phyloP scores from a whole-genome alignment of 768 basidiomycete species.

The Exidia glandulosa region DNA sequence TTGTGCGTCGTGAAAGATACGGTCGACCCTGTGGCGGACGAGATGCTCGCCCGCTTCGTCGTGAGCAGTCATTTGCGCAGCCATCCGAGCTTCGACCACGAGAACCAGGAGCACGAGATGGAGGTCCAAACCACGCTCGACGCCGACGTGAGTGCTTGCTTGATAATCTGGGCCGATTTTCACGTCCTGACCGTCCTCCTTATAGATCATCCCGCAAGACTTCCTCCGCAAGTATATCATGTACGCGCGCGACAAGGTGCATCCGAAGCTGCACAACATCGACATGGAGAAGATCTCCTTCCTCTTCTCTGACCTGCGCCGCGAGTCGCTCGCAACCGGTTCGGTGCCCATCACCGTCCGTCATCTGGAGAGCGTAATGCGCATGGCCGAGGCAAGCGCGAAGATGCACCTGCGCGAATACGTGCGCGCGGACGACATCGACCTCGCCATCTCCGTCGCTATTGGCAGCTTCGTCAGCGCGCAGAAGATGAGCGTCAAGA shows the following conservation, averaged over 20 bases:
- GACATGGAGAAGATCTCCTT: slow-evolving; percentile 91
- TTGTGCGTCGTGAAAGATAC: slow-evolving; percentile 96
- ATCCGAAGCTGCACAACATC: slow-evolving; percentile 86
- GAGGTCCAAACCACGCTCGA: slow-evolving; percentile 82
- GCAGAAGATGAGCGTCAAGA: slow-evolving; percentile 98
- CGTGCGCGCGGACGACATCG: slow-evolving; percentile 91
- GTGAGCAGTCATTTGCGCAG: slow-evolving; percentile 91
- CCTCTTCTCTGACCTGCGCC: slow-evolving; percentile 90
- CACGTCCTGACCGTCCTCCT: not conserved
- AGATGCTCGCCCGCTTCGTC: slow-evolving; percentile 93
- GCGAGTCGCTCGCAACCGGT: slow-evolving; percentile 95
- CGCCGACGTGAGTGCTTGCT: slow-evolving; percentile 61
- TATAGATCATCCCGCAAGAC: slow-evolving; percentile 92
- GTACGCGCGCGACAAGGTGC: slow-evolving; percentile 90
- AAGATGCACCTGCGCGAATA: slow-evolving; percentile 98
- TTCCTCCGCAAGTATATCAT: slow-evolving; percentile 96
- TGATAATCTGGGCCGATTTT: not conserved
- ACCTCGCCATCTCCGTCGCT: slow-evolving; percentile 92
- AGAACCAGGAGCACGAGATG: slow-evolving; percentile 66
- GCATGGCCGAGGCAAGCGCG: slow-evolving; percentile 96
- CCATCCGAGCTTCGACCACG: slow-evolving; percentile 84
- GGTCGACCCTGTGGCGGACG: slow-evolving; percentile 94
- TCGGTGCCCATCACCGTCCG: slow-evolving; percentile 98
- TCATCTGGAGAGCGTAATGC: slow-evolving; percentile 97
- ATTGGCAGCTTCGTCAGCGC: slow-evolving; percentile 91